phyloP scores from a whole-genome alignment of 148 eudicot species.

The Agrostemma githago region DNA sequence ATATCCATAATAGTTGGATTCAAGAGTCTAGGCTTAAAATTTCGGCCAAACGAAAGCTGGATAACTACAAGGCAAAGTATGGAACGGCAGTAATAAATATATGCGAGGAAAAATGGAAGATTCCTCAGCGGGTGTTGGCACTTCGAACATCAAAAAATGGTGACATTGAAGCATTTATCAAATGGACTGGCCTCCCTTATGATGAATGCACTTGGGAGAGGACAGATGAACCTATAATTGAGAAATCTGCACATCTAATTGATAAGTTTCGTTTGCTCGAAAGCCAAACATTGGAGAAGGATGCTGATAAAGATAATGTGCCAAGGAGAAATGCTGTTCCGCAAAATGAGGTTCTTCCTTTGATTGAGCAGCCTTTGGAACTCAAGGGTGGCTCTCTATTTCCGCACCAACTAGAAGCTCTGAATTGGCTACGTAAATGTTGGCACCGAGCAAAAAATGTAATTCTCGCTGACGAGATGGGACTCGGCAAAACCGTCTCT shows the following conservation, averaged over 20 bases:
- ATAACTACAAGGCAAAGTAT: conserved; percentile 78
- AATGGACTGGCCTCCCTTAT: conserved; percentile 89
- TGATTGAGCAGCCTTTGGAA: conserved; percentile 84
- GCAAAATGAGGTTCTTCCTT: conserved; percentile 51
- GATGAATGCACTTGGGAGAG: conserved; percentile 99
- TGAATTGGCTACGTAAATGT: conserved; percentile 97
- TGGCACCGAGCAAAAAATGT: conserved; percentile 89
- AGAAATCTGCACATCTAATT: conserved; percentile 44
- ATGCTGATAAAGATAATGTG: conserved; percentile 35
- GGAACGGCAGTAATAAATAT: conserved; percentile 69
- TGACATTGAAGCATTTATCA: conserved; percentile 58
- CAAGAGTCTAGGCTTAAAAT: conserved; percentile 69
- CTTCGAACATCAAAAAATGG: conserved; percentile 46
- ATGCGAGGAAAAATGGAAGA: conserved; percentile 72
- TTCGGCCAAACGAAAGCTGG: conserved; percentile 84
- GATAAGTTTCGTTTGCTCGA: conserved; percentile 62
- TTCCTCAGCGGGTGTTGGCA: conserved; percentile 80
- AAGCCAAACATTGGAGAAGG: conserved; percentile 51
- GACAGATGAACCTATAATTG: conserved; percentile 60
- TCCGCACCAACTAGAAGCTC: conserved; percentile 95
- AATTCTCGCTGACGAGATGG: conserved; percentile 99
- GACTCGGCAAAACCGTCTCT: conserved; percentile 95
- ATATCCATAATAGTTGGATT: conserved; percentile 81
- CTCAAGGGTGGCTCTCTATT: conserved; percentile 77
- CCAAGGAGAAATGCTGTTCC: conserved; percentile 32